A percentile compares a stretch with the other conserved stretches of the same genome.
phyloP scores from a whole-genome alignment of 192 early-diverging fungal genomes.

The Coemansia sp. region DNA sequence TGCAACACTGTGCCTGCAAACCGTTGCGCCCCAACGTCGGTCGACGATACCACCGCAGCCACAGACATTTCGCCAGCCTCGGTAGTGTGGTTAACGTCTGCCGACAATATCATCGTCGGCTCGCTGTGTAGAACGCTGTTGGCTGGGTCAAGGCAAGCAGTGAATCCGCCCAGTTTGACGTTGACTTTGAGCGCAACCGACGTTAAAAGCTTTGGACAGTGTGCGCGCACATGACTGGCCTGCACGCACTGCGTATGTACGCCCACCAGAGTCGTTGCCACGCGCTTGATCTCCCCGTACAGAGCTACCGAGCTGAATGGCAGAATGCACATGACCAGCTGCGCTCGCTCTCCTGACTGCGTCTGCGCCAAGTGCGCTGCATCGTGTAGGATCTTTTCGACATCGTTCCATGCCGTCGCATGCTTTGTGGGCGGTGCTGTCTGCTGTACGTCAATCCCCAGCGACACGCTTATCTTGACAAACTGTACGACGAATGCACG shows the following conservation, averaged over 20 bases:
- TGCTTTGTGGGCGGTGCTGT: slow-evolving; percentile 15
- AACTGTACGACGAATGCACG: slow-evolving; percentile 16
- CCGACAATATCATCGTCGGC: slow-evolving; percentile 58
- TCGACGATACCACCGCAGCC: slow-evolving; percentile 43
- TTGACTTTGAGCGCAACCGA: slow-evolving; percentile 59
- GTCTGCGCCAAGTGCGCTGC: background rate
- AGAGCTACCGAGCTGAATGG: slow-evolving; percentile 7
- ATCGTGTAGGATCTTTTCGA: background rate
- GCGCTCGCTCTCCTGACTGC: background rate
- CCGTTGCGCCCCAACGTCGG: slow-evolving; percentile 21
- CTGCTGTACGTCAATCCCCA: slow-evolving; percentile 18
- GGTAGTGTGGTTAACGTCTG: slow-evolving; percentile 58
- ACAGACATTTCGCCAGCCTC: slow-evolving; percentile 46
- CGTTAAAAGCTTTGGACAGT: slow-evolving; percentile 18
- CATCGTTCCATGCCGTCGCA: background rate
- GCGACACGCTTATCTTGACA: slow-evolving; percentile 4
- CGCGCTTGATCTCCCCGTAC: slow-evolving; percentile 57
- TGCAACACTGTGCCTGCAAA: slow-evolving; percentile 34
- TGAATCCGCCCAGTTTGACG: slow-evolving; percentile 61
- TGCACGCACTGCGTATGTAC: slow-evolving; percentile 54
- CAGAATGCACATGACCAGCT: slow-evolving; percentile 34
- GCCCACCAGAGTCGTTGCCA: slow-evolving; percentile 49
- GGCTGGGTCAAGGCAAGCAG: slow-evolving; percentile 22
- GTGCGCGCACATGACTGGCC: slow-evolving; percentile 8
- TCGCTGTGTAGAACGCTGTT: too few species aligned